Base-by-base conservation (phyloP, 177 flowering plant genomes). In the Vitis hybrid region DNA sequence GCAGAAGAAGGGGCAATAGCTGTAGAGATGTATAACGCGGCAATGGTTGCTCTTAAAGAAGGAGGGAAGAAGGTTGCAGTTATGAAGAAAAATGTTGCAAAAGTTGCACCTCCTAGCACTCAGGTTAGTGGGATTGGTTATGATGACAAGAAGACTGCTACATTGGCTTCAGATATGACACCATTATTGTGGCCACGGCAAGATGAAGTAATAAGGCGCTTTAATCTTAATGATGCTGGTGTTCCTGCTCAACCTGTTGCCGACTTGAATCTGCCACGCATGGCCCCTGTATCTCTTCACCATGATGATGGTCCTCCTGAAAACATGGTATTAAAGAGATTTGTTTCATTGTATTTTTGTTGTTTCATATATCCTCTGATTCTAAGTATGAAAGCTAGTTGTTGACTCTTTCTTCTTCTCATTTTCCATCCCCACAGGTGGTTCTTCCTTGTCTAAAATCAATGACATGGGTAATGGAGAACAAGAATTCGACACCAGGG, bases 401-500 rank as follows among this genome's bases (percentile, higher is more conserved):
- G n/a, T 68, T 60, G 60, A 61, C 19, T 21, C 10, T 32, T 62
- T 32, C 8, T 62, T 62, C 19, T 65, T 7, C 30, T 3, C 67
- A 34, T 56, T 58, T 34, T 52, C 1, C 6, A 1, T 60, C 23
- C 48, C 2, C 4, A 2, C 58, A 92, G 96, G 86, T 72, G 30
- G 74, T 78, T 62, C 85, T 93, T 63, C 91, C 98, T 64, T 84
- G 88, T 78, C 87, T 93, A 17, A 91, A 88, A 80, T 91, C 97
- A 74, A 88, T 93, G 94, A 87, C 97, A 56, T 93, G 98, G 98
- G 87, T 84, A 58, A 87, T 93, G 88, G 94, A 93, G 81, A 87
- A 86, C 61, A 86, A 81, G 73, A 82, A 74, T 66, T 80, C 85
- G 32, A 60, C 81, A 18, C 82, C 88, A 15, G 84, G 85, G 9